Evolutionary conservation across 2,329 filamentous ascomycete genomes (phyloP).

Genomic region (Amauroascus verrucosus): DNA sequence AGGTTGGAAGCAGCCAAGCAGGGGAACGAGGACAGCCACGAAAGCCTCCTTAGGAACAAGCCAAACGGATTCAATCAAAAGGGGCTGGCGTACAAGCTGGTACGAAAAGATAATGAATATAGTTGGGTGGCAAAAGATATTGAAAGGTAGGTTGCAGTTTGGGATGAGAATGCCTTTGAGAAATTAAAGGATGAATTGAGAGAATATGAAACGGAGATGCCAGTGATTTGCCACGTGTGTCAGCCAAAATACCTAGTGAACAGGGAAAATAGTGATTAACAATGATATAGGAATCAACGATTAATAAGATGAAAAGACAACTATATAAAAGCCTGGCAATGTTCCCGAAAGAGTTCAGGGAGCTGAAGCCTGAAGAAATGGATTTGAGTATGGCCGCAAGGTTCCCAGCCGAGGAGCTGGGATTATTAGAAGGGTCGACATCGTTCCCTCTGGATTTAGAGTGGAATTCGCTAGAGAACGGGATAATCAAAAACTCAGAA

Average conservation of each 20-base stretch:
- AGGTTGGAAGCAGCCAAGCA: not conserved
- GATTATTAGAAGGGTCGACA: not conserved
- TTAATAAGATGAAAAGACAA: not conserved
- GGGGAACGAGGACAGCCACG: not conserved
- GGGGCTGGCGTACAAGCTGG: constrained; percentile 14
- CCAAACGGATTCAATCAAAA: not conserved
- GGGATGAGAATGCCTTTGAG: constrained; percentile 10
- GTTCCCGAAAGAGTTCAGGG: not conserved
- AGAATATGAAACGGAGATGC: constrained; percentile 2
- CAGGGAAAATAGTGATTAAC: not conserved
- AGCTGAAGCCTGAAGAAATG: not conserved
- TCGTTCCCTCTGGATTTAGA: not conserved
- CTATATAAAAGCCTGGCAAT: not conserved
- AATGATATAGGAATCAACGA: not conserved
- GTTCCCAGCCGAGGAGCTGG: not conserved
- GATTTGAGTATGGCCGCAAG: not conserved
- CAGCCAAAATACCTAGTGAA: not conserved
- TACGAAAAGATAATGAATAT: not conserved
- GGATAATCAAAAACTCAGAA: not conserved
- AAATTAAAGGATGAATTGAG: constrained; percentile 9
- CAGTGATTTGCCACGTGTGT: constrained; percentile 15
- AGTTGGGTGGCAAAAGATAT: not conserved
- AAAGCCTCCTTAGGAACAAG: not conserved
- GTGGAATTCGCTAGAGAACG: not conserved
- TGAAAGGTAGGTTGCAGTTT: constrained; percentile 10